Percentiles rank a stretch among this genome's conserved stretches.
These are phyloP conservation scores for Aspergillus awamori DNA, from an alignment of 2,329 filamentous ascomycete species.

Conservation along the genomic window DNA sequence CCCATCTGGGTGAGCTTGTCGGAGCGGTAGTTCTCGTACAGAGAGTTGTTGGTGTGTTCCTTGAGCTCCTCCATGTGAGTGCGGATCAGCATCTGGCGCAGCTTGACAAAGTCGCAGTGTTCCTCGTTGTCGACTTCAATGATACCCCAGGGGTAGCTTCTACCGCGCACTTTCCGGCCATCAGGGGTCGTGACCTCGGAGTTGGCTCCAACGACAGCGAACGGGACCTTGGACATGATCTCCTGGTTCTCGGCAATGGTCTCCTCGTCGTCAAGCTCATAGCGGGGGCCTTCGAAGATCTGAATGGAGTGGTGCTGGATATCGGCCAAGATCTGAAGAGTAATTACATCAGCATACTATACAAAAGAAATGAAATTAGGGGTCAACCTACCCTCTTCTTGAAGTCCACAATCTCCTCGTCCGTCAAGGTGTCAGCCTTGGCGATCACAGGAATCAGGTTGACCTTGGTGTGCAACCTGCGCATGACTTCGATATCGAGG, in stretches of 20 bases:
- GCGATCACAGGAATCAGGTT: slow-evolving; percentile 99
- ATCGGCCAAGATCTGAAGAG: slow-evolving; percentile 81
- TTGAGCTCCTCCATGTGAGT: slow-evolving; percentile 99
- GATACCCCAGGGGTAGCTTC: slow-evolving; percentile 95
- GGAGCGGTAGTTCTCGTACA: slow-evolving; percentile 99
- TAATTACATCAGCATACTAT: slow-evolving; percentile 28
- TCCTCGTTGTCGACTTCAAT: slow-evolving; percentile 99
- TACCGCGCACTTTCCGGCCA: slow-evolving; percentile 92
- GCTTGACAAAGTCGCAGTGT: slow-evolving; percentile 99
- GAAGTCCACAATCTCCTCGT: slow-evolving; percentile 92
- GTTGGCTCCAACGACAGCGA: slow-evolving; percentile 96
- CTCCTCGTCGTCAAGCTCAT: slow-evolving; percentile 98
- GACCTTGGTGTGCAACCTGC: slow-evolving; percentile 98
- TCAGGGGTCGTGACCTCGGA: slow-evolving; percentile 88
- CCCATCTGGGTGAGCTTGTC: slow-evolving; percentile 99
- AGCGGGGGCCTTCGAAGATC: slow-evolving; percentile 97
- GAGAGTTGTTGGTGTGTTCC: slow-evolving; percentile 98
- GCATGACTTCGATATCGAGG: slow-evolving; percentile 98
- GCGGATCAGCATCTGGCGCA: slow-evolving; percentile 99
- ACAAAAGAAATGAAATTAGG: background rate
- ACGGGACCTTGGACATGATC: slow-evolving; percentile 99
- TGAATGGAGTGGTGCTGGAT: slow-evolving; percentile 97
- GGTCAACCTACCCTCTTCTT: slow-evolving; percentile 80
- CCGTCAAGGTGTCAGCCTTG: slow-evolving; percentile 96
- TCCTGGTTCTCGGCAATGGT: slow-evolving; percentile 99